phyloP scores from a whole-genome alignment of 1,284 basidiomycete species.

The Phylloporus sp. region DNA sequence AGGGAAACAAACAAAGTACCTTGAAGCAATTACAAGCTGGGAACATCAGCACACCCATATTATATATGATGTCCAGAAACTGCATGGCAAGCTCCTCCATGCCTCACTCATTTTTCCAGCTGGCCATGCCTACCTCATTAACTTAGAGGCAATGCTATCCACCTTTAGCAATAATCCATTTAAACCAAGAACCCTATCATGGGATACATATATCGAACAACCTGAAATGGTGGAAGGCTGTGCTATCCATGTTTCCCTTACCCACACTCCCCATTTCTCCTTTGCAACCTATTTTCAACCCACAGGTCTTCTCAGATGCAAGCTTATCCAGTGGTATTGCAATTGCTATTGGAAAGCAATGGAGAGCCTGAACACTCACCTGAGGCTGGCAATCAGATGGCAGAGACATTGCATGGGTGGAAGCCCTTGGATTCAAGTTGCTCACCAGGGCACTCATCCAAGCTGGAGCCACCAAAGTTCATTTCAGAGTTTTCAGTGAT shows the following conservation, averaged over 20 bases:
- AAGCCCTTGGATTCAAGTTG: too few species aligned
- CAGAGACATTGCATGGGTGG: too few species aligned
- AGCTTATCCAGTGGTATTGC: not conserved
- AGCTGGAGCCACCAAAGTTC: not conserved
- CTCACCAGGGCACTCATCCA: not conserved
- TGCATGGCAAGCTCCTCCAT: constrained; percentile 39
- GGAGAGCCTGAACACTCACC: not conserved
- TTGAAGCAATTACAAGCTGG: constrained; percentile 26
- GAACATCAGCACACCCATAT: constrained; percentile 30
- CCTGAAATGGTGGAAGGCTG: too few species aligned
- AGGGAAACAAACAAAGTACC: constrained; percentile 6
- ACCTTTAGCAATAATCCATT: not conserved
- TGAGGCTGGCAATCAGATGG: not conserved
- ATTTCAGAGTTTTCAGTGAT: not conserved
- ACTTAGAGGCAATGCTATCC: not conserved
- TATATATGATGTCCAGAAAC: not conserved
- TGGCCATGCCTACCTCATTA: constrained; percentile 39
- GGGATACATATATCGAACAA: not conserved
- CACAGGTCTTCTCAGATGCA: not conserved
- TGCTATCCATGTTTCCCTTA: too few species aligned
- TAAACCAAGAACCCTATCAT: not conserved
- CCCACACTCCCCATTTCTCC: too few species aligned
- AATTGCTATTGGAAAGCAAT: not conserved
- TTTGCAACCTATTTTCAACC: not conserved
- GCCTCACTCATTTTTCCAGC: constrained; percentile 30